Base-by-base conservation (phyloP, 75 land plant genomes). In the Cryptomeria japonica region DNA sequence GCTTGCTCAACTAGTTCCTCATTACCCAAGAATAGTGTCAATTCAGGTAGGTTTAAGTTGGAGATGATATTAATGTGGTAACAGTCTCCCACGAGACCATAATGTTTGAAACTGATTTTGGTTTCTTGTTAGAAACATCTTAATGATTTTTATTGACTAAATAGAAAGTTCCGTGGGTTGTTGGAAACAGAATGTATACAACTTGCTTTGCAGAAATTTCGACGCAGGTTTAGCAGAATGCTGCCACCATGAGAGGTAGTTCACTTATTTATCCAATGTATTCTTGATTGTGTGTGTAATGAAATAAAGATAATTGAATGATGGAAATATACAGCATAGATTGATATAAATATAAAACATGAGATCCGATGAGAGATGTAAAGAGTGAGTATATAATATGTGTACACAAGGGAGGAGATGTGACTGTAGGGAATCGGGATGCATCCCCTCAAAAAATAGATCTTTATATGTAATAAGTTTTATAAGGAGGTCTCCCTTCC, bases 171-270 rank as follows among this genome's bases (percentile, higher is more conserved):
- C 39, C 3, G 14, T 85, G 56, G 38, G 36, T 87, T 77, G 84
- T 49, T 87, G 85, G 51, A 34, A 84, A 76, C 89, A 97, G 99
- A 97, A 96, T 89, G 89, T 95, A 16, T 97, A 96, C 89, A 96
- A 87, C 89, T 88, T 97, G 36, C 93, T 97, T 56, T 96, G 95
- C 87, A 94, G 99, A 68, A 96, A 92, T 84, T 97, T 97, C 87
- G 96, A 97, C 89, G 85, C 89, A 87, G 94, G 94, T 89, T 84
- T 97, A 87, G 97, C 99, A 22, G 99, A 97, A 85, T 97, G 99
- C 89, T 97, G 99, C 87, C 96, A 95, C 85, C 95, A 94, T 86
- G 93, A 95, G 90, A 93, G 97, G 99, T 97, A 90, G 32, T 70
- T 58, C 80, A 37, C 32, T 85, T 25, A 15, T 82, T 46, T 82